Evolutionary conservation across 441 rosid species (phyloP).

Genomic region (Populus hybrid): DNA sequence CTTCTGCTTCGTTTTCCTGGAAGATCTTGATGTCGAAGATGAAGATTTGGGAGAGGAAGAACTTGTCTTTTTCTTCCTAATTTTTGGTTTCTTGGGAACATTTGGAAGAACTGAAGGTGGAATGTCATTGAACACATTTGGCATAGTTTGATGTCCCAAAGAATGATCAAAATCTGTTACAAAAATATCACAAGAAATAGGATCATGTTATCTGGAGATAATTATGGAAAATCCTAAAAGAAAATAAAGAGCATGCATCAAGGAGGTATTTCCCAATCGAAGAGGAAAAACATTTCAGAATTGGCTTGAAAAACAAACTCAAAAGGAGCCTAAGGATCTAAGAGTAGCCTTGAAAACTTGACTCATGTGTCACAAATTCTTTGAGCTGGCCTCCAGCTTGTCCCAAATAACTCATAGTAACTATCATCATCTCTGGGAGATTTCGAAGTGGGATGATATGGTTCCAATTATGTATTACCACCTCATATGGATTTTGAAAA

Average conservation of each 20-base stretch:
- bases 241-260: too few relatives aligned
- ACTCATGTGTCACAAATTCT: not conserved
- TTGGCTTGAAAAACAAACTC: not conserved
- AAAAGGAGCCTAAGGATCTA: not conserved
- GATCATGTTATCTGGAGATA: not conserved
- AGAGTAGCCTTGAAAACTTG: not conserved
- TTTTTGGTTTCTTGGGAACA: constrained; percentile 46
- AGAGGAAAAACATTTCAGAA: not conserved
- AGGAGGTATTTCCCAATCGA: too few relatives aligned
- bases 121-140: constrained; percentile 26
- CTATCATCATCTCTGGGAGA: too few relatives aligned
- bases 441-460: not conserved
- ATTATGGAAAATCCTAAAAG: not conserved
- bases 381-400: not conserved
- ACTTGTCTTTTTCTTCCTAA: constrained; percentile 37
- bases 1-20: constrained; percentile 32
- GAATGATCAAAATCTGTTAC: constrained; percentile 42
- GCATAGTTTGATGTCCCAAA: constrained; percentile 24
- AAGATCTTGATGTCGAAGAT: constrained; percentile 34
- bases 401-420: not conserved
- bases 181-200: not conserved
- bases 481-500: not conserved
- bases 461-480: not conserved
- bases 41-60: constrained; percentile 32
- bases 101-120: constrained; percentile 33